Evolutionary conservation across 306 rosid species (phyloP), one percentile per base, ranked within the genome.

Genomic region (Cucumis sativus): DNA sequence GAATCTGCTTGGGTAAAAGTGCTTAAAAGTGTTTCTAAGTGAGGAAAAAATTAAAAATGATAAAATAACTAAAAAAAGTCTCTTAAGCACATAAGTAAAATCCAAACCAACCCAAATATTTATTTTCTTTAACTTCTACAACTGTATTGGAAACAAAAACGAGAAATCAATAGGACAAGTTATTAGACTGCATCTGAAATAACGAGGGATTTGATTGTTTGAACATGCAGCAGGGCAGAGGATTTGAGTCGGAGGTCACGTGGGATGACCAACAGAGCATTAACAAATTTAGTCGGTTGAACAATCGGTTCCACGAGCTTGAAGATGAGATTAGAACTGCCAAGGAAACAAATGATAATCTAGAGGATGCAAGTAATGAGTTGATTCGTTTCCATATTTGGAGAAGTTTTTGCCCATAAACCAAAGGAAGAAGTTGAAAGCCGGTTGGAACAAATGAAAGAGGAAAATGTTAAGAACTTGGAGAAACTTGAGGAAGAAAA

Each of bases 321-420:
- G 88, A 95, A 21, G 98, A 92, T 75, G 98, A 95, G 82, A 88
- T 92, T 84, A 95, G 84, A 82, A 18, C 83, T 47, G 91, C 96
- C 17, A 88, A 92, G 97, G 97, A 95, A 85, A 70, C 93, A 56
- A 88, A 88, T 73, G 96, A 95, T 6, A 94, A 90, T 86, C 86
- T 92, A 47, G 98, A 95, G 82, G 97, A 94, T 83, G 97, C 98
- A 0, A 77, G 95, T 88, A 87, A 87, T 39, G 98, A 95, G 85
- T 79, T 95, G 92, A 89, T 92, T 79, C 87, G 97, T 28, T 92
- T 90, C 87, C 97, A 95, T 82, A 86, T 92, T 92, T 33, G 97
- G 98, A 59, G 97, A 92, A 84, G 91, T 95, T 54, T 95, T 92
- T 80, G 97, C 91, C 41, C 98, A 95, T 81, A 95, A 92, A 63